Evolutionary conservation across 768 basidiomycete genomes (phyloP).

Genomic region (Royoungia palumana): DNA sequence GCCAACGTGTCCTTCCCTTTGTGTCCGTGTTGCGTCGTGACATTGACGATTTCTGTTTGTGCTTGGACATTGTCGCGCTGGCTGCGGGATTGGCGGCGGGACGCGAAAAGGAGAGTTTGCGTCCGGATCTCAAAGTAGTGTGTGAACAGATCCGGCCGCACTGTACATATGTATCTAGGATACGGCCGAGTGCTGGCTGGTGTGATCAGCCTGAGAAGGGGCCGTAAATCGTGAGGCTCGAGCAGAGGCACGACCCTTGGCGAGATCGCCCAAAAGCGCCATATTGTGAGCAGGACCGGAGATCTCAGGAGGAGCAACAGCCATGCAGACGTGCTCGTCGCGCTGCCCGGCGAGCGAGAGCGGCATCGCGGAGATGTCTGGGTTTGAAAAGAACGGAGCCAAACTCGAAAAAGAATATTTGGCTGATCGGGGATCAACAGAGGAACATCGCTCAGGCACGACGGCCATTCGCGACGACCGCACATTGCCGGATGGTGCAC

Average conservation of each 20-base stretch:
- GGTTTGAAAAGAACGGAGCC: conserved; percentile 29
- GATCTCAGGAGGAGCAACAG: conserved; percentile 21
- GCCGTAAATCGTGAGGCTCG: conserved; percentile 6
- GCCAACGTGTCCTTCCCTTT: conserved; percentile 6
- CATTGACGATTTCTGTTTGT: neutral
- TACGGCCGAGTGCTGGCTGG: conserved; percentile 14
- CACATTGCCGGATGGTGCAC: conserved; percentile 24
- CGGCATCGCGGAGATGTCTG: conserved; percentile 29
- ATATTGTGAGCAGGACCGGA: conserved; percentile 22
- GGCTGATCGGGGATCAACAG: conserved; percentile 65
- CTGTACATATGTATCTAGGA: conserved; percentile 10
- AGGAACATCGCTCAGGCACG: conserved; percentile 35
- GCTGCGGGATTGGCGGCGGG: neutral
- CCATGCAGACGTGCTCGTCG: neutral
- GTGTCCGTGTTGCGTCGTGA: no score
- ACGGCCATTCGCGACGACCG: conserved; percentile 26
- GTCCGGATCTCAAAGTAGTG: conserved; percentile 16
- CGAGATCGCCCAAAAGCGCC: conserved; percentile 21
- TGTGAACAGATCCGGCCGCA: conserved; percentile 11
- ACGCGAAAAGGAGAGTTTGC: neutral
- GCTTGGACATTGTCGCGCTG: no score
- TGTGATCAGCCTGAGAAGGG: conserved; percentile 6
- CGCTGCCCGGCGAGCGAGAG: conserved; percentile 21
- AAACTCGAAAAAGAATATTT: conserved; percentile 34
- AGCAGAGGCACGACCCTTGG: conserved; percentile 3